Evolutionary conservation across 768 basidiomycete genomes (phyloP).

Genomic region (Xanthoconium stramineum): DNA sequence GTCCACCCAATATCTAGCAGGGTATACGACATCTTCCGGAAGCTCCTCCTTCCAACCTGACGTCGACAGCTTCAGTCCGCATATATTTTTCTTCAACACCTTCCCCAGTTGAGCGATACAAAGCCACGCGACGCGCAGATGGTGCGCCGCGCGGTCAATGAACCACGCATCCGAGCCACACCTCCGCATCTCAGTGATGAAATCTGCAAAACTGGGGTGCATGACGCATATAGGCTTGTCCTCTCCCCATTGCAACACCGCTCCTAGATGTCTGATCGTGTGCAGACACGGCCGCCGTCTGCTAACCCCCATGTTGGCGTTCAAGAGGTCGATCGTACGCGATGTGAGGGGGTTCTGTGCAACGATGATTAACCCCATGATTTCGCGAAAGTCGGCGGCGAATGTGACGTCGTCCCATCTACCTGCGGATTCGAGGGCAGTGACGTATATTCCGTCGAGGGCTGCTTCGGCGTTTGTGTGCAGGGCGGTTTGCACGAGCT

Average conservation of each 20-base stretch:
- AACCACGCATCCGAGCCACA: conserved; percentile 29
- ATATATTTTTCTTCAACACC: conserved; percentile 26
- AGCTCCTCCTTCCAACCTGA: conserved; percentile 13
- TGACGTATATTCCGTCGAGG: conserved; percentile 28
- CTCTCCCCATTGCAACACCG: conserved; percentile 27
- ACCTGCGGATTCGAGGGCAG: conserved; percentile 30
- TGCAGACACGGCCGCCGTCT: conserved; percentile 28
- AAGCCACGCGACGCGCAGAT: conserved; percentile 22
- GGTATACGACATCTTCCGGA: conserved; percentile 26
- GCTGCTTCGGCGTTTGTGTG: conserved; percentile 27
- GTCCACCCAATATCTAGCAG: conserved; percentile 28
- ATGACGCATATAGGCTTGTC: conserved; percentile 28
- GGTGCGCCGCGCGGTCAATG: conserved; percentile 23
- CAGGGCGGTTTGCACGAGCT: conserved; percentile 19
- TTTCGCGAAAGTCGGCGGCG: conserved; percentile 30
- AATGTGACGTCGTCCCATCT: conserved; percentile 31
- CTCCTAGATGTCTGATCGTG: conserved; percentile 26
- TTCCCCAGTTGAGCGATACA: conserved; percentile 20
- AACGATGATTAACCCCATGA: conserved; percentile 31
- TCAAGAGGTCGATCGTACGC: conserved; percentile 26
- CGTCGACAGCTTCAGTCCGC: conserved; percentile 19
- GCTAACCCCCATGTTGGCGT: conserved; percentile 8
- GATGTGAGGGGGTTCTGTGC: conserved; percentile 28
- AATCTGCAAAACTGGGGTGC: conserved; percentile 35
- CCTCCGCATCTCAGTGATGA: conserved; percentile 29